Base-by-base conservation (phyloP, 1,139 yeast genomes). In the Sugiyamaella novakii region DNA sequence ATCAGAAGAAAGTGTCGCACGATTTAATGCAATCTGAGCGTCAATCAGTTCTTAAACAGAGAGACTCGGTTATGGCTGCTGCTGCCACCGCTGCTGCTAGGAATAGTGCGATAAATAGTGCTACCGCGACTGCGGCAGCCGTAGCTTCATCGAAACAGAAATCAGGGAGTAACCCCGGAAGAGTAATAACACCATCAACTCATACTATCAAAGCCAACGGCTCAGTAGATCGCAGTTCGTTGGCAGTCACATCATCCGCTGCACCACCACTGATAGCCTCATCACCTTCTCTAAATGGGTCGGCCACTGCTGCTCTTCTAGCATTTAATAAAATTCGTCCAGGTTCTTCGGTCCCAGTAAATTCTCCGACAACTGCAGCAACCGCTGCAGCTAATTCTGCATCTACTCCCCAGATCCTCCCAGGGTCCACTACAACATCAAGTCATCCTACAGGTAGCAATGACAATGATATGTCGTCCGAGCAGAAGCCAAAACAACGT, bases 81-180 rank as follows among this genome's bases (percentile, higher is more conserved):
- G 49, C 46, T 27, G 46, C 46, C 10, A 18, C 10, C 18, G 49
- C 48, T 3, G 48, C 48, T n/a, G 46, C 48, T 28, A 28, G 15
- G 8, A 28, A 28, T 4, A 28, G 31, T 12, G n/a, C 31, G 5
- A 12, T 28, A 5, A 28, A 15, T 33, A 14, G 18, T 25, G 25
- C 37, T 34, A 18, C 37, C 19, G 37, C 37, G 14, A 5, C 37
- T 34, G 37, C 42, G 5, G 42, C 42, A 4, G 42, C 42, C 2
- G n/a, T 17, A n/a, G 40, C 40, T 6, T 22, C 34, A 19, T 29
- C 31, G 3, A 31, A 17, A 3, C 35, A 5, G 27, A 5, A 24
- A 24, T 6, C 27, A 24, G 10, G 14, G 35, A 31, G 30, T 11
- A n/a, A n/a, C n/a, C n/a, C n/a, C n/a, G n/a, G n/a, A n/a, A n/a